Percentiles rank a stretch among this genome's conserved stretches.
Evolutionary conservation across 345 rosid genomes (phyloP).

Genomic region (Hirschfeldia incana): DNA sequence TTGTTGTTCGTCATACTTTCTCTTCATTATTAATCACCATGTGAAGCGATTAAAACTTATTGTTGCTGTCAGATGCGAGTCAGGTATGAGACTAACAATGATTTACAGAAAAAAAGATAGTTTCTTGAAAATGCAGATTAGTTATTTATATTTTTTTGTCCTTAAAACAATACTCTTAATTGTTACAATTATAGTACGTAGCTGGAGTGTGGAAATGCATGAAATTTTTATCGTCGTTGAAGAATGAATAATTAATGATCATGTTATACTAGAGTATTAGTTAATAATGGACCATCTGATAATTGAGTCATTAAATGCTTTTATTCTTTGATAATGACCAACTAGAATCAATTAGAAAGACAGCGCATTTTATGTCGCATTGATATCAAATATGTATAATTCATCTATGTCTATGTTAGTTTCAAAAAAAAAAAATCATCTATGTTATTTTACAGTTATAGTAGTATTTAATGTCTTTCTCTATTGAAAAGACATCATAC

Average conservation of each 20-base stretch:
- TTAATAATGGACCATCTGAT: slow-evolving; percentile 22
- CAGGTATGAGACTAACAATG: slow-evolving; percentile 25
- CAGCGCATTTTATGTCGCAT: slow-evolving; percentile 9
- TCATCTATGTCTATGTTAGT: not conserved
- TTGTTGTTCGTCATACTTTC: slow-evolving; percentile 19
- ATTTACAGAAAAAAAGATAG: not conserved
- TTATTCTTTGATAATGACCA: slow-evolving; percentile 31
- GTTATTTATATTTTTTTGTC: too few species aligned
- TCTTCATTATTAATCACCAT: slow-evolving; percentile 17
- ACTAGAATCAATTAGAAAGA: slow-evolving; percentile 25
- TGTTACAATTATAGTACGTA: slow-evolving; percentile 11
- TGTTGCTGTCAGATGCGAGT: slow-evolving; percentile 31
- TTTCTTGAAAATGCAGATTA: slow-evolving; percentile 14
- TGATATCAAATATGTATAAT: not conserved
- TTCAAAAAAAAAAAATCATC: not conserved
- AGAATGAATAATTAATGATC: slow-evolving; percentile 2
- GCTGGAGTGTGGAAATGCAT: slow-evolving; percentile 6
- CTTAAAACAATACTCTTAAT: not conserved
- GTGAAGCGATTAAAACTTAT: slow-evolving; percentile 16
- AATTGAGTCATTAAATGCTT: slow-evolving; percentile 10
- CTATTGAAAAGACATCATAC: slow-evolving; percentile 11
- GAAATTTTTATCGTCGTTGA: not conserved
- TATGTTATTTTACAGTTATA: not conserved
- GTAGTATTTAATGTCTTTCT: not conserved
- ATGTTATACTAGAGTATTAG: not conserved